Conservation (phyloP, 2,329 filamentous ascomycete genomes). For the Magnaporthales sp. region DNA sequence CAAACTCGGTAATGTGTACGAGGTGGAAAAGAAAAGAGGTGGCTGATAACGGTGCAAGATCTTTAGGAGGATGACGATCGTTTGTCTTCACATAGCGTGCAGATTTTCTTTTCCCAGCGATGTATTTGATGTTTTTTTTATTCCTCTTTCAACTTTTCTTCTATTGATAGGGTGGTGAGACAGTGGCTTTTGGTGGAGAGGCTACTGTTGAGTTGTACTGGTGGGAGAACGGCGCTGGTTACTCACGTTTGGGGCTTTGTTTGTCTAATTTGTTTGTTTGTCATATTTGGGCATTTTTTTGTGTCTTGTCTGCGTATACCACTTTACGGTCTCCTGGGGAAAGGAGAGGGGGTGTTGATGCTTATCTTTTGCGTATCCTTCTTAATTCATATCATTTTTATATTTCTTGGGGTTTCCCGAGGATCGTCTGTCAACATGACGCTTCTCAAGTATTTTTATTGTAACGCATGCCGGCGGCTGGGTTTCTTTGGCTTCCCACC, state of each 20-base stretch:
- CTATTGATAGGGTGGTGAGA: background rate
- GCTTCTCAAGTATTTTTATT: background rate
- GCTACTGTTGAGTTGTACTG: background rate
- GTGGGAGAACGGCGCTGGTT: background rate
- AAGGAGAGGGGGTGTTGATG: background rate
- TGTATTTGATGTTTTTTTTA: background rate
- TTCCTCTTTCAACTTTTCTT: background rate
- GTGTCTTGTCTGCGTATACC: slow-evolving; percentile 1
- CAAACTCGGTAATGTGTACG: background rate
- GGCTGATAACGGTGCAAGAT: background rate
- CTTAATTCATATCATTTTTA: background rate
- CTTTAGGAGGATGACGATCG: background rate
- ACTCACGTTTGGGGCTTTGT: background rate
- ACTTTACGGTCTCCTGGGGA: background rate
- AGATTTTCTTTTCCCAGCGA: background rate
- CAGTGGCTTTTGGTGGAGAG: background rate
- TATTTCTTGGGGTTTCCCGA: background rate
- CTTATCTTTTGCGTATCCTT: background rate
- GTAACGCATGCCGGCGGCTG: background rate
- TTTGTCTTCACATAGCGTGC: background rate
- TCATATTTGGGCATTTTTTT: background rate
- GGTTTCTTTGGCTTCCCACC: background rate
- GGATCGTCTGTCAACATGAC: background rate
- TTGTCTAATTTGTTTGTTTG: background rate
- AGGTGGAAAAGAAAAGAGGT: background rate